Evolutionary conservation across 192 early-diverging fungal genomes (phyloP), one percentile per base, ranked within the genome.

Genomic region (Phlyctochytrium arcticum): DNA sequence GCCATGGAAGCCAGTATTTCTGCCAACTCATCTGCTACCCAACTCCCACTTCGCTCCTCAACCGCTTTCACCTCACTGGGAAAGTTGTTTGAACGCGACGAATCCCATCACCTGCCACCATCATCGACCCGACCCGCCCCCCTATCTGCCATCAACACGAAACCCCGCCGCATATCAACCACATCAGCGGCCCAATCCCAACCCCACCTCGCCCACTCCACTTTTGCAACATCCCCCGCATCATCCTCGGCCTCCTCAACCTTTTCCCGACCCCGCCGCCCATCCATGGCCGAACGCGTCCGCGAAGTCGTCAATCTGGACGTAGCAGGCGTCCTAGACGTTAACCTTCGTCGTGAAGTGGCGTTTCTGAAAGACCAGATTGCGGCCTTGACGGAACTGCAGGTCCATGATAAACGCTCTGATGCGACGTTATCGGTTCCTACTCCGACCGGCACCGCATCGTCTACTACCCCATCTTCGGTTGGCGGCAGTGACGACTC

Each of bases 311-410:
- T 46, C 32, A 48, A 51, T 21, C 21, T 63, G 57, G 65, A 67
- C 19, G 49, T 59, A 24, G 51, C 54, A 24, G 54, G 62, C 10
- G 27, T 67, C 6, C 59, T 47, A 31, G 59, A 61, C 10, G 17
- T 30, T 5, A 33, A n/a, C 8, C 27, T 63, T 15, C 23, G 57
- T 17, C 26, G 47, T 26, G 65, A 67, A 34, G 57, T 67, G 5
- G 54, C 24, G 12, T 67, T 67, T 46, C 44, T 67, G 29, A 31
- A 42, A 23, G 29, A 42, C 31, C 65, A 67, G 48, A 57, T 67
- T 46, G 65, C 42, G 15, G 65, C 65, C 31, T 42, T 67, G 31
- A 67, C 47, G 19, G 65, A 67, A 53, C 46, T 60, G 39, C 39
- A 44, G 39, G 1, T 12, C 21, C 39, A 44, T 12, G 39, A 44